Evolutionary conservation across 345 rosid species (phyloP), one percentile per base, ranked within the genome.

Genomic region (Moricandia arvensis): DNA sequence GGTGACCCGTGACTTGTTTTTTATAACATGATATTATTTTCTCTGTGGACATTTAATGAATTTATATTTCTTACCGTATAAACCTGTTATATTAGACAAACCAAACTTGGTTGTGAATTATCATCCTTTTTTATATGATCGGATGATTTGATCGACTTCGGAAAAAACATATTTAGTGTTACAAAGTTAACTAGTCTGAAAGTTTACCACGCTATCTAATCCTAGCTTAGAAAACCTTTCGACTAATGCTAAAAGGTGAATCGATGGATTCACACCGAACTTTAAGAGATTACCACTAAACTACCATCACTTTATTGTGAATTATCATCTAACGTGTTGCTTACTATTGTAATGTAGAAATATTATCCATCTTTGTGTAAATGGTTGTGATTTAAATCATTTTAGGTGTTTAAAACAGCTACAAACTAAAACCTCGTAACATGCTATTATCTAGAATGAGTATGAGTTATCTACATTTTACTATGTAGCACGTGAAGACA

Each of bases 401-500:
- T 37, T 35, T 63, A 38, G 31, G 51, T 37, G 51, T 63, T 63
- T 38, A 24, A 12, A 7, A 64, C 17, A 63, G 7, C 4, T 63
- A 38, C 31, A 6, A 41, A 9, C 16, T 49, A 62, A 33, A 63
- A 62, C 62, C 68, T 21, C 13, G 43, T 64, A 64, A 64, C 24
- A 37, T 73, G 57, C 8, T 55, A 54, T 38, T 13, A 6, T 2
- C 8, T 7, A 37, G 38, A 18, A 27, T 17, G 29, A 2, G 33
- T 41, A 13, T 57, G 59, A 9, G 8, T 13, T n/a, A 45, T 43
- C 35, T 21, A 6, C 72, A 35, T 29, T 16, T 51, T 7, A 55
- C 49, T 69, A 76, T 31, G 43, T 6, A 8, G 29, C 76, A 71
- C 34, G 60, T 63, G 68, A 64, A 71, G 11, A 57, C 43, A 55